Evolutionary conservation across 2,329 filamentous ascomycete species (phyloP).

Genomic region (Incumbomyces delicatus): DNA sequence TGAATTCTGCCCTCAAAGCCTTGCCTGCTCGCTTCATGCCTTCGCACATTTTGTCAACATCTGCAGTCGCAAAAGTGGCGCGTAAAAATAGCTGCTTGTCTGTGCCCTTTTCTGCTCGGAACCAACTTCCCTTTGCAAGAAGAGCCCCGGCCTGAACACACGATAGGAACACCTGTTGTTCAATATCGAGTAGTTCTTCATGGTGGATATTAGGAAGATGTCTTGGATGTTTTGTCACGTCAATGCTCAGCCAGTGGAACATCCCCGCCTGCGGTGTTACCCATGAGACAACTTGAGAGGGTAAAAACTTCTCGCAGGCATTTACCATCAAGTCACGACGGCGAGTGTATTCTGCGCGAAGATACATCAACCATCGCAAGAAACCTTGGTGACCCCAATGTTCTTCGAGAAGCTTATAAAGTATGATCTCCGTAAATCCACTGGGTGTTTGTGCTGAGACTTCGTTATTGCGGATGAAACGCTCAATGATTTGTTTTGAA

Average conservation of each 20-base stretch:
- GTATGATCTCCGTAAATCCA: conserved; percentile 70
- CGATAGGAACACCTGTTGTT: conserved; percentile 61
- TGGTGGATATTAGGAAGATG: conserved; percentile 33
- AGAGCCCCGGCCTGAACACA: conserved; percentile 70
- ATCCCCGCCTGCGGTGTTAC: conserved; percentile 74
- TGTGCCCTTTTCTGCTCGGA: conserved; percentile 60
- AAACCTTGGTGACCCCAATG: conserved; percentile 90
- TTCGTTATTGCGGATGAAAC: conserved; percentile 74
- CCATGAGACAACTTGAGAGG: conserved; percentile 67
- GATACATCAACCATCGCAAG: conserved; percentile 73
- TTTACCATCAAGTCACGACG: conserved; percentile 66
- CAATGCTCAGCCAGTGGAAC: conserved; percentile 56
- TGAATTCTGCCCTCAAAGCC: no score
- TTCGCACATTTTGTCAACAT: no score
- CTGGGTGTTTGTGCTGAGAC: conserved; percentile 74
- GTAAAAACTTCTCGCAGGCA: conserved; percentile 73
- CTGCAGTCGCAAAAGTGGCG: no score
- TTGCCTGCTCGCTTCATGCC: no score
- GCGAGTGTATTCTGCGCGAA: conserved; percentile 70
- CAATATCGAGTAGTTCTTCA: no score
- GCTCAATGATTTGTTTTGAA: conserved; percentile 71
- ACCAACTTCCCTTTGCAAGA: conserved; percentile 81
- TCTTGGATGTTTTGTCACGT: conserved; percentile 36
- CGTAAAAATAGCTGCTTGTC: background rate
- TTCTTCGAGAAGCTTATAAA: conserved; percentile 86